Evolutionary conservation across 192 early-diverging fungal genomes (phyloP).

Genomic region (Neocallimastix lanati): DNA sequence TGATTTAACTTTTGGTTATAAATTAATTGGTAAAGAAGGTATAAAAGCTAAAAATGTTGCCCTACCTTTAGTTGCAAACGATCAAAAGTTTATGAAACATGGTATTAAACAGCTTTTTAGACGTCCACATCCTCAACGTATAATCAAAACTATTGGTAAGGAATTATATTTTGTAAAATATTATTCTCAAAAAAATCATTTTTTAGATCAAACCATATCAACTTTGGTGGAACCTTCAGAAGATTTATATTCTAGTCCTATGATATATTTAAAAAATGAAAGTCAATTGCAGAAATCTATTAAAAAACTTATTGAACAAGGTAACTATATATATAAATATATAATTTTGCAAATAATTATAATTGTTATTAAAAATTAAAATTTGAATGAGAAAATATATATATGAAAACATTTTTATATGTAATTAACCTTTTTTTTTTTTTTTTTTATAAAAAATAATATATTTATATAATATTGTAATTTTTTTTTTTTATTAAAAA

Average conservation of each 20-base stretch:
- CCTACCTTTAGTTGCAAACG: background rate
- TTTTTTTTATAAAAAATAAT: too few species aligned
- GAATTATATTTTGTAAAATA: background rate
- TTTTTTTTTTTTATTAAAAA: too few species aligned
- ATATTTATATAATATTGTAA: too few species aligned
- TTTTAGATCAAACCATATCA: background rate
- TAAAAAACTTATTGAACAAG: background rate
- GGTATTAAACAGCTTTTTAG: background rate
- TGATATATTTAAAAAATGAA: background rate
- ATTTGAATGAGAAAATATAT: too few species aligned
- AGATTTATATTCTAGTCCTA: background rate
- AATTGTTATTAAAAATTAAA: too few species aligned
- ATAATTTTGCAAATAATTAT: too few species aligned
- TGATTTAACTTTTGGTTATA: conserved; percentile 86
- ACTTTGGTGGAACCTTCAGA: background rate
- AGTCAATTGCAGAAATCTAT: background rate
- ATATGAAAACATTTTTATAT: too few species aligned
- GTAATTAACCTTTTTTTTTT: too few species aligned
- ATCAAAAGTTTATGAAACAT: background rate
- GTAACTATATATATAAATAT: too few species aligned
- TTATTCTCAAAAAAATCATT: background rate
- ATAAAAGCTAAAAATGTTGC: conserved; percentile 14
- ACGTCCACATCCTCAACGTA: background rate
- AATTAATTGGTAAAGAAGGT: conserved; percentile 68
- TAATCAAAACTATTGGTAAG: background rate